Evolutionary conservation across 2,329 filamentous ascomycete species (phyloP).

Genomic region (Mariannaea sp.): DNA sequence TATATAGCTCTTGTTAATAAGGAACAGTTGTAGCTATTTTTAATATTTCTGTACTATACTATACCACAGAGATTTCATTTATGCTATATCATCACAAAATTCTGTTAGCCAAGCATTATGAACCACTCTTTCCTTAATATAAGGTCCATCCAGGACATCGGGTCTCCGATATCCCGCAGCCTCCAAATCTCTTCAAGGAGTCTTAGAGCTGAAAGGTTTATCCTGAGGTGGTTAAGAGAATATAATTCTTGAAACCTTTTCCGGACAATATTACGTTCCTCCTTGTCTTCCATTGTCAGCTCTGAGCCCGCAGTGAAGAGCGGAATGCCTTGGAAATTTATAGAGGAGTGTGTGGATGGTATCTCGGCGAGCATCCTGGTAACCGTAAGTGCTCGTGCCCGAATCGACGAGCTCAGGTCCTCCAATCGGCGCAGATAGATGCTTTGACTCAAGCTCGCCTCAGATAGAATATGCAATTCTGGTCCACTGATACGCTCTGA

Average conservation of each 20-base stretch:
- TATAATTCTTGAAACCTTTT: constrained; percentile 2
- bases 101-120: no score
- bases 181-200: background rate
- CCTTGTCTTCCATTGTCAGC: background rate
- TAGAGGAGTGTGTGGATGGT: background rate
- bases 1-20: no score
- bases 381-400: no score
- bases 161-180: background rate
- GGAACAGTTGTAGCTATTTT: no score
- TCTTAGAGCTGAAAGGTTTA: background rate
- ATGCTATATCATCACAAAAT: no score
- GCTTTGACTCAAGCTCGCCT: no score
- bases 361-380: background rate
- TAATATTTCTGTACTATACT: no score
- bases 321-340: constrained; percentile 1
- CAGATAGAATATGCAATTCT: no score
- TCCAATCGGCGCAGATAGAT: no score
- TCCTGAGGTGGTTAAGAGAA: background rate
- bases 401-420: no score
- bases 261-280: background rate
- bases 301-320: constrained; percentile 2
- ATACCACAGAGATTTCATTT: no score
- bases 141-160: background rate
- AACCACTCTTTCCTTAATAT: background rate
- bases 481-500: no score